A percentile compares a stretch with the other conserved stretches of the same genome.
phyloP scores from a whole-genome alignment of 225 moss, liverwort and hornwort genomes.

The Marchantia polymorpha region DNA sequence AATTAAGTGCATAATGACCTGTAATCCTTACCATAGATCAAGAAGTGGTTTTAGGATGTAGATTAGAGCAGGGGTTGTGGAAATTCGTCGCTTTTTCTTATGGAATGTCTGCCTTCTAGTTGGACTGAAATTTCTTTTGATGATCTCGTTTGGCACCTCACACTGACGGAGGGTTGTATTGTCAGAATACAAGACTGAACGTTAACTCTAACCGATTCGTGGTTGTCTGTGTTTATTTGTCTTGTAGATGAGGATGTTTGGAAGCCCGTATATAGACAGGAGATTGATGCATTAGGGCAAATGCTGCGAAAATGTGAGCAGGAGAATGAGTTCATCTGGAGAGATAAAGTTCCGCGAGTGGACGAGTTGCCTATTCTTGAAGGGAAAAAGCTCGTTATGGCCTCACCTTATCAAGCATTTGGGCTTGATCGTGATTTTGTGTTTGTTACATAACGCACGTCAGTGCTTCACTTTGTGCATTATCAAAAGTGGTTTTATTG shows the following conservation, averaged over 20 bases:
- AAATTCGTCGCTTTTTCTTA: no score
- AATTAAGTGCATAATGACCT: not conserved
- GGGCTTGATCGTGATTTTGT: constrained; percentile 94
- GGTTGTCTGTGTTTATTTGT: not conserved
- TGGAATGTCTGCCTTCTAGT: not conserved
- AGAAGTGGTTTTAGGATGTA: not conserved
- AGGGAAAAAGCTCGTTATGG: constrained; percentile 85
- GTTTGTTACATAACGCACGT: constrained; percentile 57
- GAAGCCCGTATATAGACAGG: constrained; percentile 80
- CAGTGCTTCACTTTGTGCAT: not conserved
- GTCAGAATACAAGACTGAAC: not conserved
- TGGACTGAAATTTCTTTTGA: not conserved
- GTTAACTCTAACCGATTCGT: not conserved
- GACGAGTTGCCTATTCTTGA: constrained; percentile 92
- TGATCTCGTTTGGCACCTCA: not conserved
- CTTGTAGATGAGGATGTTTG: constrained; percentile 78
- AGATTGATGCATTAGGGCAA: constrained; percentile 63
- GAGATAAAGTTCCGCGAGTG: constrained; percentile 62
- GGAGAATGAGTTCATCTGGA: constrained; percentile 96
- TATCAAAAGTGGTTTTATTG: not conserved
- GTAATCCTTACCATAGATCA: not conserved
- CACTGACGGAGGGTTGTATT: not conserved
- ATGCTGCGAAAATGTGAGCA: constrained; percentile 74
- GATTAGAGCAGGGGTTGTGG: not conserved
- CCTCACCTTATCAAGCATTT: constrained; percentile 75